Evolutionary conservation across 164 flowering plant genomes (phyloP), one percentile per base, ranked within the genome.

Genomic region (Dillenia turbinata): DNA sequence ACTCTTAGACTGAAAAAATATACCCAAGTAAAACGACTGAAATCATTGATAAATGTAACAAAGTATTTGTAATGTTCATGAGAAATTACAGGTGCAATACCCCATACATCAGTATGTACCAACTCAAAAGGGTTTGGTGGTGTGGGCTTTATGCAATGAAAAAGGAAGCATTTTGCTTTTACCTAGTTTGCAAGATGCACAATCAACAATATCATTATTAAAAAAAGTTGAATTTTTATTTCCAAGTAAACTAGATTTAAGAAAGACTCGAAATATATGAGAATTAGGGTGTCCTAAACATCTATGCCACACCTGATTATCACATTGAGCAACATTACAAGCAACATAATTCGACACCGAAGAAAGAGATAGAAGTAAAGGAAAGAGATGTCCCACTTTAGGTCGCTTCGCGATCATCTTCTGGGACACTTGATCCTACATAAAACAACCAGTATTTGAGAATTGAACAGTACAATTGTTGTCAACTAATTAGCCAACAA

Each of bases 11-110:
- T 33, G 61, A 9, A 58, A 24, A 47, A 47, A 58, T 58, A 58
- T 12, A 58, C 24, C 61, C 61, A 58, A n/a, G 40, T 52, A 44
- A 26, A 61, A 1, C 15, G 14, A 22, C 1, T 61, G 12, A 40
- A 17, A 44, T 61, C 64, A 52, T 61, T 49, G 12, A 61, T 52
- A 56, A 61, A 61, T 5, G 15, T 33, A 9, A 52, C 56, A 40
- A 14, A 61, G 10, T 61, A n/a, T 40, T 52, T 50, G 44, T 33
- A 52, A 10, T 15, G 40, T 12, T 15, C 7, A 43, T 44, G 56
- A 7, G 64, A 61, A 24, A 8, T 8, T 13, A 61, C 9, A 5
- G 48, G 64, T 3, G 56, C 2, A 33, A 14, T 9, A 9, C 56
- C 64, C 56, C 64, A 51, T 2, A 61, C 47, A 51, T 61, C 62